Percentiles rank a stretch among this genome's conserved stretches.
Conservation (phyloP, 352 stramenopile species). For the Globisporangium alternatum region DNA sequence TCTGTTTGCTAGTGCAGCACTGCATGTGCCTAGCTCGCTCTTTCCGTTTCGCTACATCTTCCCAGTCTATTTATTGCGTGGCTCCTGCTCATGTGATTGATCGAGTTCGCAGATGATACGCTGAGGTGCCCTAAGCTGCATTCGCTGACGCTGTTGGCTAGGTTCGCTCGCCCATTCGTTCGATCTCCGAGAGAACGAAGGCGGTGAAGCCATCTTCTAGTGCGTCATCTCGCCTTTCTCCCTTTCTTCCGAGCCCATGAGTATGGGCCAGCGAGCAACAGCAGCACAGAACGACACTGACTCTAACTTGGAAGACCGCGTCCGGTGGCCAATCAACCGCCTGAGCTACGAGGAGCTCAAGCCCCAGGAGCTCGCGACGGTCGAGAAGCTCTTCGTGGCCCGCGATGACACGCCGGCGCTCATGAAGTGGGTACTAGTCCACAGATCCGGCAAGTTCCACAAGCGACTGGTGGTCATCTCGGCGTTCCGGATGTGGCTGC, state of each 20-base stretch:
- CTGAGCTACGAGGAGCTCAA: conserved; percentile 63
- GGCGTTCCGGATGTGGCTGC: conserved; percentile 43
- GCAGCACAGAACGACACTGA: not conserved
- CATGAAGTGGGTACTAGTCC: conserved; percentile 64
- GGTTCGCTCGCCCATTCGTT: too few relatives aligned
- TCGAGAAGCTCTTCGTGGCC: conserved; percentile 52
- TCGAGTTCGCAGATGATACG: not conserved
- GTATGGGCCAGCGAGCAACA: not conserved
- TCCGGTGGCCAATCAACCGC: conserved; percentile 56
- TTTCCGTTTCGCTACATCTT: not conserved
- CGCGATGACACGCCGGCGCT: conserved; percentile 46
- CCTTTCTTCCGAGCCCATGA: too few relatives aligned
- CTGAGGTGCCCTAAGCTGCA: not conserved
- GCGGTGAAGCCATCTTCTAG: too few relatives aligned
- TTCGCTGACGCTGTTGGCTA: not conserved
- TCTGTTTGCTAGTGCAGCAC: not conserved
- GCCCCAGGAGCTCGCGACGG: conserved; percentile 25
- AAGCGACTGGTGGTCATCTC: conserved; percentile 58
- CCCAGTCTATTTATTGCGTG: not conserved
- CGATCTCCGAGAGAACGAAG: too few relatives aligned
- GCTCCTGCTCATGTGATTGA: not conserved
- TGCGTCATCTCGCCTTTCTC: too few relatives aligned
- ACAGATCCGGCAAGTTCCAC: conserved; percentile 34
- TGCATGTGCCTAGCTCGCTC: not conserved
- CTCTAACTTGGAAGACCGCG: not conserved